Conservation (phyloP, 805 yeast species). For the Candida cerambycidarum region DNA sequence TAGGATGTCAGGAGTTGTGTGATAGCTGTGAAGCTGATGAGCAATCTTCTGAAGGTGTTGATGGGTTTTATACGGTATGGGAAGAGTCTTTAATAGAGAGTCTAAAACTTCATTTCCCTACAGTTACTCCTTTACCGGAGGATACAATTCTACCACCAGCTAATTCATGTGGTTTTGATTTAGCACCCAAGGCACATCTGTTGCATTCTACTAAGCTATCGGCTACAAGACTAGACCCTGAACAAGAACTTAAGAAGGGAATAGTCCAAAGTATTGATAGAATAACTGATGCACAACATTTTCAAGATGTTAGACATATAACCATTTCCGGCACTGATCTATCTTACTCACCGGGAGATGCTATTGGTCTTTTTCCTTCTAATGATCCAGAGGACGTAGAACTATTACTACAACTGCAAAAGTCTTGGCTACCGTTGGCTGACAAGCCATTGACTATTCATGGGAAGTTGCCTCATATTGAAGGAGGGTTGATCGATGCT, state of each 20-base stretch:
- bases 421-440: constrained; percentile 66
- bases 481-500: constrained; percentile 61
- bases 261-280: constrained; percentile 51
- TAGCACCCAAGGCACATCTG: background rate
- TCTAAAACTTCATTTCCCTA: constrained; percentile 23
- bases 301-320: constrained; percentile 84
- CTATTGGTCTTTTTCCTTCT: constrained; percentile 71
- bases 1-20: constrained; percentile 76
- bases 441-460: constrained; percentile 52
- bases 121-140: constrained; percentile 23
- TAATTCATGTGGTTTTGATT: constrained; percentile 6
- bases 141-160: constrained; percentile 27
- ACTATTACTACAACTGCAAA: constrained; percentile 62
- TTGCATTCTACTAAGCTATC: constrained; percentile 6
- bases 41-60: constrained; percentile 73
- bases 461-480: constrained; percentile 37
- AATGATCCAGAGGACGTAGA: constrained; percentile 68
- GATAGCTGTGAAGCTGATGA: constrained; percentile 90
- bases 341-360: constrained; percentile 73
- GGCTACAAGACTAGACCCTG: constrained; percentile 11
- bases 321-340: constrained; percentile 36
- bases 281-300: constrained; percentile 70
- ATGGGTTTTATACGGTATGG: constrained; percentile 78
- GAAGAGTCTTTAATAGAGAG: constrained; percentile 45
- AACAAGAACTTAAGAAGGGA: constrained; percentile 32